Evolutionary conservation across 2,329 filamentous ascomycete genomes (phyloP), one percentile per base, ranked within the genome.

Genomic region (Sporothrix phasma): DNA sequence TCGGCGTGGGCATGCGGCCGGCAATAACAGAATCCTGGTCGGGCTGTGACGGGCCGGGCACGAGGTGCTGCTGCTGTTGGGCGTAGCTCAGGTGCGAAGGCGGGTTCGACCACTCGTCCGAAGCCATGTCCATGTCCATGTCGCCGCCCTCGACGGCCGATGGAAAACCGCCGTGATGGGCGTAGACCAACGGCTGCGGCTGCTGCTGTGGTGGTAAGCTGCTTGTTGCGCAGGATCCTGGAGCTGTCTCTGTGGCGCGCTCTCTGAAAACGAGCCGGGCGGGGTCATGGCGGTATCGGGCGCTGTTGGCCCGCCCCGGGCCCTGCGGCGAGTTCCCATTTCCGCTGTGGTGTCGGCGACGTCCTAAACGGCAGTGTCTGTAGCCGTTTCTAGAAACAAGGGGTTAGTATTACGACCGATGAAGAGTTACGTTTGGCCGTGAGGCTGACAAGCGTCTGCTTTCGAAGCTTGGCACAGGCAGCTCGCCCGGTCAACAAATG

Each of bases 1-100:
- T 84, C 1, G 83, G 83, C 1, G 83, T 85, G 2, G 83, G 82
- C 72, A 85, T 79, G 56, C 82, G 81, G 64, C 78, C 77, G 22
- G 75, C 75, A 53, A 74, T 69, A 64, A 70, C 74, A n/a, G 73
- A 63, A 8, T 69, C 71, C 8, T 68, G 68, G 39, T 76, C 73
- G 3, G 71, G 72, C 29, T 76, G 75, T 17, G 70, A 70, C 3
- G 71, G 65, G 3, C 70, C 73, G 0, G 74, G 71, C 2, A 71
- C 70, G n/a, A 74, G 66, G 56, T 71, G 67, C 10, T 70, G 66
- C 29, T 65, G 63, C 1, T 45, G 43, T 7, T 34, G 31, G 4
- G 46, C 31, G 24, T 62, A 45, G 24, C 19, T 24, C 5, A 41
- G 5, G 19, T 34, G 54, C 24, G 46, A 31, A 22, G 60, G 26